Base-by-base conservation (phyloP, 75 land plant species). In the Pseudotsuga menziesii region DNA sequence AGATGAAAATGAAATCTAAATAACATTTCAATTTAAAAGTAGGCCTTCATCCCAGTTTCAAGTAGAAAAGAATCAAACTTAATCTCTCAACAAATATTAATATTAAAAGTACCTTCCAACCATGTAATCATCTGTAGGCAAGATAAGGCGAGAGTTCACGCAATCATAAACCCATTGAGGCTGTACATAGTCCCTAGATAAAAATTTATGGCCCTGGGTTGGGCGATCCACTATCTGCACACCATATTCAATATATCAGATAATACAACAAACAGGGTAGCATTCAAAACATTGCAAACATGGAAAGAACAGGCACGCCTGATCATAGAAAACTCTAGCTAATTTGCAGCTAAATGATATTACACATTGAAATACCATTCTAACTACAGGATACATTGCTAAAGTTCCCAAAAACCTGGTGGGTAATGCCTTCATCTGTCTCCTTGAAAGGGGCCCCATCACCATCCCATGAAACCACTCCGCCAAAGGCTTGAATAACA, bases 91-190 rank as follows among this genome's bases (percentile, higher is more conserved):
- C 11, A 20, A 48, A 48, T 16, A 55, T 73, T 55, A 55, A 15
- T 55, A 26, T 3, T 52, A 54, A 5, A 41, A 14, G 58, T 81
- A 96, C 98, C 96, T 93, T 82, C 96, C 98, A 39, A 97, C 79
- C 54, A 83, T 9, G 73, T 97, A 97, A 16, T 36, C 83, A 6
- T 91, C 91, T 7, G 95, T 91, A 55, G 98, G 99, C 67, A 97
- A 55, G 48, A 97, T 75, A 20, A 92, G 61, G 8, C 88, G 87
- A 5, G 83, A 83, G 85, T 97, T 97, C 9, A 89, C 87, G 84
- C 92, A 91, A 78, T 97, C 98, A 85, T 80, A 97, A 35, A 94
- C 85, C 99, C 99, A 97, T 63, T 97, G 99, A 9, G 99, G 99
- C 61, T 95, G 99, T 23, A 97, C 83, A 86, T 97, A 97, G 54